These are phyloP conservation scores for Lecanoromycetidae sp. DNA, from an alignment of 2,329 filamentous ascomycete species.

Conservation along the genomic window DNA sequence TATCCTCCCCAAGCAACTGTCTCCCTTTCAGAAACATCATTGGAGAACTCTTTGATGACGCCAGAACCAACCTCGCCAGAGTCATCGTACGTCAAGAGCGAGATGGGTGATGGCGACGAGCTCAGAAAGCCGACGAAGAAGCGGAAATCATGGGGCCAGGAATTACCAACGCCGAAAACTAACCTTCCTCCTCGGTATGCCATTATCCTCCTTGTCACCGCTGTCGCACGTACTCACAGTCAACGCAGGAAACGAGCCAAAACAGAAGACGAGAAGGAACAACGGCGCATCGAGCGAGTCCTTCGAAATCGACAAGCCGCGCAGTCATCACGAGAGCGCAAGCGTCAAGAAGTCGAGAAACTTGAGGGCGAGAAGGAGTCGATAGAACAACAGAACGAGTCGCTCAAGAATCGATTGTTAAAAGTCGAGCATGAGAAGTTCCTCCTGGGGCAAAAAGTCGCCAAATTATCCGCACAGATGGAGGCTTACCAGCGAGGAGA, in stretches of 20 bases:
- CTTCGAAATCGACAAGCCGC: conserved; percentile 91
- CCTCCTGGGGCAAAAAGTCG: conserved; percentile 38
- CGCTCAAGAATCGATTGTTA: conserved; percentile 52
- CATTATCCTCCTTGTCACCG: conserved; percentile 6
- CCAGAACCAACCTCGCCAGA: conserved; percentile 10
- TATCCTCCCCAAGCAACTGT: conserved; percentile 17
- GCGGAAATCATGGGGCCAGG: conserved; percentile 97
- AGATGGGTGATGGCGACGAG: conserved; percentile 8
- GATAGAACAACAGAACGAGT: conserved; percentile 59
- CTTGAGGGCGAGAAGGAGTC: conserved; percentile 54
- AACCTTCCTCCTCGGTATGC: conserved; percentile 80
- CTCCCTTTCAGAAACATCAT: conserved; percentile 15
- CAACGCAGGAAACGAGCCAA: conserved; percentile 75
- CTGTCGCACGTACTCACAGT: conserved; percentile 15
- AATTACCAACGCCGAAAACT: conserved; percentile 91
- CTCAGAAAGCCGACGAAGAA: conserved; percentile 77
- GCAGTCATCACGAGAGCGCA: conserved; percentile 90
- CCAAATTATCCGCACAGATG: conserved; percentile 37
- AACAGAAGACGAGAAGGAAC: conserved; percentile 97
- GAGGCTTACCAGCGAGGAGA: conserved; percentile 11
- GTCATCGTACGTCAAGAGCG: conserved; percentile 10
- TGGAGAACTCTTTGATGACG: conserved; percentile 7
- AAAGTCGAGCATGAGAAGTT: conserved; percentile 47
- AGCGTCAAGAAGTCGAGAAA: conserved; percentile 77
- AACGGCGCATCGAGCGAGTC: conserved; percentile 91